These are phyloP conservation scores for Scedosporium minutisporum DNA, from an alignment of 2,329 filamentous ascomycete genomes.

Conservation along the genomic window DNA sequence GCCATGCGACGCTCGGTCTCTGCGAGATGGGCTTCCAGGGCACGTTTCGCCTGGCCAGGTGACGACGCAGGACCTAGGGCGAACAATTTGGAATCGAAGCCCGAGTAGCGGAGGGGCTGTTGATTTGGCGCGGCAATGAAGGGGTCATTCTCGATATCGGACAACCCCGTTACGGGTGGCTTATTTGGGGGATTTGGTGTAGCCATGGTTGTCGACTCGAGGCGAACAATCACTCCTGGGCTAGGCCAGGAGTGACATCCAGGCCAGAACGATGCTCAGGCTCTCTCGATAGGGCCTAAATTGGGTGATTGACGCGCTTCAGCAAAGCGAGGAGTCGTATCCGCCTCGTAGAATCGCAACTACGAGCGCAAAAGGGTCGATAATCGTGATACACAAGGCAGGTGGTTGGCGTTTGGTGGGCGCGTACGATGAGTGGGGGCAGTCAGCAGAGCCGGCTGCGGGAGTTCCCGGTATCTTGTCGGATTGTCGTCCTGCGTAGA, in stretches of 20 bases:
- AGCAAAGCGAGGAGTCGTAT: background rate
- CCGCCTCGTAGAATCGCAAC: background rate
- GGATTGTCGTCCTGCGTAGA: background rate
- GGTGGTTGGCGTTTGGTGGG: background rate
- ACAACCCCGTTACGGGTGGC: slow-evolving; percentile 28
- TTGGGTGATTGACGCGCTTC: background rate
- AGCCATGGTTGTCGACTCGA: slow-evolving; percentile 26
- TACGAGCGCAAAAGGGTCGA: background rate
- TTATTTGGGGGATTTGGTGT: slow-evolving; percentile 32
- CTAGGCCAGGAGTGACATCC: background rate
- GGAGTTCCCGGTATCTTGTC: background rate
- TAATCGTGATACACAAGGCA: background rate
- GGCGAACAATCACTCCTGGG: slow-evolving; percentile 6
- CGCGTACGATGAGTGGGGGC: background rate
- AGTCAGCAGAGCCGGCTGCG: slow-evolving; percentile 1
- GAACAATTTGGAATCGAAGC: slow-evolving; percentile 74
- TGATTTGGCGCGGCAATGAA: slow-evolving; percentile 34
- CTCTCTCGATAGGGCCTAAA: background rate
- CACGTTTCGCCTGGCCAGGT: slow-evolving; percentile 77
- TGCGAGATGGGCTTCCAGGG: slow-evolving; percentile 80
- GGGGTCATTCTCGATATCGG: slow-evolving; percentile 38
- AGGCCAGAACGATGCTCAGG: background rate
- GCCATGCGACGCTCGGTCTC: slow-evolving; percentile 89
- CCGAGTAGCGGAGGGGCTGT: slow-evolving; percentile 62
- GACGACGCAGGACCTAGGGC: slow-evolving; percentile 68